Conservation (phyloP, 1,284 basidiomycete species). For the Stygiomarasmius scandens region DNA sequence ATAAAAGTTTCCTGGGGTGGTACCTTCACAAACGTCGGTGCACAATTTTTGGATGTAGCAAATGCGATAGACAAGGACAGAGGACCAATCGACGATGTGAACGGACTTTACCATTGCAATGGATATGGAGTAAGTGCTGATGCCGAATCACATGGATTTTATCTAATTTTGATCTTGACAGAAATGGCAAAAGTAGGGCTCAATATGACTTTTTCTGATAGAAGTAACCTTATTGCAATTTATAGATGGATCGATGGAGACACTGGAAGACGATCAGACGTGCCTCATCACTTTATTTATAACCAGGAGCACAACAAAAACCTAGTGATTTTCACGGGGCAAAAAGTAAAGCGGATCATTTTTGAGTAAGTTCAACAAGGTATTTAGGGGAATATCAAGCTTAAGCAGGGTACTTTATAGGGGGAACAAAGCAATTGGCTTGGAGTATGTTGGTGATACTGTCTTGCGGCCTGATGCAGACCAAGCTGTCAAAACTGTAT, state of each 20-base stretch:
- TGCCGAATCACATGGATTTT: slow-evolving; percentile 18
- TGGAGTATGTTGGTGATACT: slow-evolving; percentile 27
- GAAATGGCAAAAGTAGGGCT: slow-evolving; percentile 28
- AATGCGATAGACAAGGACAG: slow-evolving; percentile 33
- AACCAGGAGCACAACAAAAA: slow-evolving; percentile 34
- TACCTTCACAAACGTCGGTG: slow-evolving; percentile 25
- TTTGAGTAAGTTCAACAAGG: slow-evolving; percentile 29
- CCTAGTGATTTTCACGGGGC: slow-evolving; percentile 27
- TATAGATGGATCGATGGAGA: slow-evolving; percentile 38
- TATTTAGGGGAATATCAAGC: not conserved
- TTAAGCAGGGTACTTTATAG: slow-evolving; percentile 8
- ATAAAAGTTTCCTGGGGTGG: slow-evolving; percentile 37
- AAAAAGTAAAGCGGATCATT: slow-evolving; percentile 33
- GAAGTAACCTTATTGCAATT: not conserved
- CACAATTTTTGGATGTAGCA: slow-evolving; percentile 37
- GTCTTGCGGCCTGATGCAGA: slow-evolving; percentile 24
- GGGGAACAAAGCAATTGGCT: slow-evolving; percentile 24
- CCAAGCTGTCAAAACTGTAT: slow-evolving; percentile 16
- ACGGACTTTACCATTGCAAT: slow-evolving; percentile 19
- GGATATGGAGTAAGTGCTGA: not conserved
- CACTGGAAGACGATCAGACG: slow-evolving; percentile 45
- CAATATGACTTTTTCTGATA: not conserved
- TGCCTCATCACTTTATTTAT: slow-evolving; percentile 46
- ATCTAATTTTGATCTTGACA: slow-evolving; percentile 7
- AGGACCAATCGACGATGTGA: slow-evolving; percentile 28